These are phyloP conservation scores for Dipsacomyces acuminosporus DNA, from an alignment of 371 early-diverging fungal species.

Conservation along the genomic window DNA sequence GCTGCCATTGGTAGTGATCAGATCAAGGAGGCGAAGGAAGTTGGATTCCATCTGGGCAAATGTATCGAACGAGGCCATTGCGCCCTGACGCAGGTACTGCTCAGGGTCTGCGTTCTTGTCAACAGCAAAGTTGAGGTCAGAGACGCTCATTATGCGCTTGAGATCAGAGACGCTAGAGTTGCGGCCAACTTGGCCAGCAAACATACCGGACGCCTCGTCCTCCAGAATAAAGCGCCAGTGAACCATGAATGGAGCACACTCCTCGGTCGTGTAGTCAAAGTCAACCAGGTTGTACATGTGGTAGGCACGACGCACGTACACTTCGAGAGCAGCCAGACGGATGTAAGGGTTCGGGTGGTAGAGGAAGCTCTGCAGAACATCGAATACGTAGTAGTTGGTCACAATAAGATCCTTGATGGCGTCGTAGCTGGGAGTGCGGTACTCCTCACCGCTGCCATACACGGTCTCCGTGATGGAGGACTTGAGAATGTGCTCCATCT, in stretches of 20 bases:
- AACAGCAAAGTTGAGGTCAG: slow-evolving; percentile 46
- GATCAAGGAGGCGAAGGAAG: slow-evolving; percentile 46
- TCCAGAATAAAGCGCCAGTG: slow-evolving; percentile 78
- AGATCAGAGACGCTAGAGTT: slow-evolving; percentile 52
- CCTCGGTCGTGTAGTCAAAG: slow-evolving; percentile 70
- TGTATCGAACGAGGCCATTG: slow-evolving; percentile 54
- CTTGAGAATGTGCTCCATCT: slow-evolving; percentile 79
- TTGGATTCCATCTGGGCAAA: slow-evolving; percentile 49
- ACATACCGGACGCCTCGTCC: slow-evolving; percentile 48
- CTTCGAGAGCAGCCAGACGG: slow-evolving; percentile 86
- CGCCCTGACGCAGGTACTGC: slow-evolving; percentile 54
- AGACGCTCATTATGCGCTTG: slow-evolving; percentile 59
- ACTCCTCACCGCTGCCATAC: slow-evolving; percentile 68
- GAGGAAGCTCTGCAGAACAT: slow-evolving; percentile 92
- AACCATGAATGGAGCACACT: slow-evolving; percentile 59
- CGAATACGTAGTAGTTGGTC: slow-evolving; percentile 92
- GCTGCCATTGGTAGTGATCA: slow-evolving; percentile 17
- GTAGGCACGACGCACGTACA: slow-evolving; percentile 93
- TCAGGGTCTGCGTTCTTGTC: slow-evolving; percentile 41
- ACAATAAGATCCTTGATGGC: slow-evolving; percentile 84
- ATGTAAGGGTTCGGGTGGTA: slow-evolving; percentile 75
- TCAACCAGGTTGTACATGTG: slow-evolving; percentile 89
- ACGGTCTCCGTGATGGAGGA: slow-evolving; percentile 74
- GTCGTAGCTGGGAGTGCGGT: slow-evolving; percentile 72
- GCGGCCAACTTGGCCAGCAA: slow-evolving; percentile 42